Percentiles rank a stretch among this genome's conserved stretches.
Evolutionary conservation across 768 basidiomycete genomes (phyloP).

Genomic region (Agrocybe chaxingu): DNA sequence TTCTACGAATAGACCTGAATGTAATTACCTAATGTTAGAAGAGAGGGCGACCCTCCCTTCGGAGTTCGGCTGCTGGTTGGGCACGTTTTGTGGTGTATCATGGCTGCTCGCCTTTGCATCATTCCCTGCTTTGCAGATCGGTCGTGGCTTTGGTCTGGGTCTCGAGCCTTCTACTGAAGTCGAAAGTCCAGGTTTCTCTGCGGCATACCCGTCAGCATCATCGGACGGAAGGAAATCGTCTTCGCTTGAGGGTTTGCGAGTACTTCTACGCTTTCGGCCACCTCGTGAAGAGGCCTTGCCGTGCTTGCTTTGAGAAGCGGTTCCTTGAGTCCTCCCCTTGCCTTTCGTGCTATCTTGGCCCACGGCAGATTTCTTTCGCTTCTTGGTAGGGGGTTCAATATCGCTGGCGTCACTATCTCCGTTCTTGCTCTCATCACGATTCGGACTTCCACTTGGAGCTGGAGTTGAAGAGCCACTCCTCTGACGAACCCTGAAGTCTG

Average conservation of each 20-base stretch:
- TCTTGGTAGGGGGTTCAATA: conserved; percentile 13
- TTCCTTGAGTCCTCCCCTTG: neutral
- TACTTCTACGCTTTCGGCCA: conserved; percentile 1
- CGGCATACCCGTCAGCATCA: conserved; percentile 1
- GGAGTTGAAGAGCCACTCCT: conserved; percentile 24
- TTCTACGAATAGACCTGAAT: too few species aligned
- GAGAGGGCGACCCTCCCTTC: neutral
- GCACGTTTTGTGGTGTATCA: too few species aligned
- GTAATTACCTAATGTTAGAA: neutral
- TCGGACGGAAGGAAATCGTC: conserved; percentile 1
- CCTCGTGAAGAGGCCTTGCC: neutral
- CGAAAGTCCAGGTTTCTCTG: conserved; percentile 12
- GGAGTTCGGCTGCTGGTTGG: neutral
- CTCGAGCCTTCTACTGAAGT: conserved; percentile 21
- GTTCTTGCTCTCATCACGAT: conserved; percentile 1
- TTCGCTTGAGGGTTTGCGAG: neutral
- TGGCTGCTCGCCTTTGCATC: neutral
- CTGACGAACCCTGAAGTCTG: conserved; percentile 69
- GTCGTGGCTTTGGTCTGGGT: conserved; percentile 31
- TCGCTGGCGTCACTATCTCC: neutral
- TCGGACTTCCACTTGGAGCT: neutral
- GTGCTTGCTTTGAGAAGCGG: neutral
- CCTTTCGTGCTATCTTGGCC: conserved; percentile 9
- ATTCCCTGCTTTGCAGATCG: conserved; percentile 10
- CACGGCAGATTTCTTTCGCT: conserved; percentile 11